A percentile compares a stretch with the other conserved stretches of the same genome.
These are phyloP conservation scores for Sorghum bicolor DNA, from an alignment of 176 grass and related monocot species.

Conservation along the genomic window DNA sequence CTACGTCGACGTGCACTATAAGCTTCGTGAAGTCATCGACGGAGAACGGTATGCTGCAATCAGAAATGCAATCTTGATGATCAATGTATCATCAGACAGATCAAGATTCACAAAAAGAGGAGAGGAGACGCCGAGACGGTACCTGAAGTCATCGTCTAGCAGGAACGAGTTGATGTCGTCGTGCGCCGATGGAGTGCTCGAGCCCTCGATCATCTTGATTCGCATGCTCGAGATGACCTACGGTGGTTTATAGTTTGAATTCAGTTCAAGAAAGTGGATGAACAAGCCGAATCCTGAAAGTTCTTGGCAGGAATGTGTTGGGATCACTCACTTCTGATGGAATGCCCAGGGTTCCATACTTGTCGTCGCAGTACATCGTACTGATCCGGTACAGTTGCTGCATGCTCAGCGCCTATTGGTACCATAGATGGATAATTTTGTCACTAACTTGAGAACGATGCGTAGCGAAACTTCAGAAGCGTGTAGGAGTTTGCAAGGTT, in stretches of 20 bases:
- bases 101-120: background rate
- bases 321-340: constrained; percentile 44
- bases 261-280: background rate
- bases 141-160: constrained; percentile 69
- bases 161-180: constrained; percentile 72
- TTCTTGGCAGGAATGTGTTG: background rate
- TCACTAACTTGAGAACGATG: background rate
- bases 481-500: background rate
- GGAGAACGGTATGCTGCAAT: constrained; percentile 57
- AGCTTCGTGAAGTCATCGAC: constrained; percentile 45
- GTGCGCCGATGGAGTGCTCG: constrained; percentile 30
- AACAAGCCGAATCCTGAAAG: background rate
- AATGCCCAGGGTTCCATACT: constrained; percentile 53
- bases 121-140: background rate
- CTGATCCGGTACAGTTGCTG: constrained; percentile 67
- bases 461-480: background rate
- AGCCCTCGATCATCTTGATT: constrained; percentile 41
- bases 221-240: constrained; percentile 56
- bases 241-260: background rate
- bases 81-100: background rate
- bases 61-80: background rate
- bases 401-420: constrained; percentile 46
- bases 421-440: background rate
- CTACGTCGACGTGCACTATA: constrained; percentile 29
- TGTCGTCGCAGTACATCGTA: constrained; percentile 74